Evolutionary conservation across 257 asterid species (phyloP), one percentile per base, ranked within the genome.

Genomic region (Salvia miltiorrhiza): DNA sequence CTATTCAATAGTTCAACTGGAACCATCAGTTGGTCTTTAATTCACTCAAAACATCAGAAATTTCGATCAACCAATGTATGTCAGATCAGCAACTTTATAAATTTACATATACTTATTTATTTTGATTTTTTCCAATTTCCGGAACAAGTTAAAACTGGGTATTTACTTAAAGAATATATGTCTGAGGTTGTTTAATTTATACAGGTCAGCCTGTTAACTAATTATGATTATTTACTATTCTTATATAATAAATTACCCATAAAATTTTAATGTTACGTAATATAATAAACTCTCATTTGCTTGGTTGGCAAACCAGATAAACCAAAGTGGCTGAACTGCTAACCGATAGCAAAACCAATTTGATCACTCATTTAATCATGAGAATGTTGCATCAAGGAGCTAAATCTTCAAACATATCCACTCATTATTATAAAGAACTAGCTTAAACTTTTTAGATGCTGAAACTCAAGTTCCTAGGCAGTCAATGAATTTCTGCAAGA

Each of bases 401-500:
- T 44, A 58, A 11, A 44, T 1, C 67, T 60, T 70, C 70, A 62
- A 39, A 32, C 58, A 43, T 50, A 59, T 50, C 68, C 73, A 66
- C 45, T 20, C 39, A 41, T 24, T 47, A 65, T 16, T 48, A 39
- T 63, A 58, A 14, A 41, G 33, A n/a, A 48, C 68, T 16, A 45
- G 57, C 41, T 54, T 45, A 23, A 44, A 35, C 39, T 32, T 50
- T 17, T 62, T 47, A 63, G 37, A 70, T 64, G 23, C 61, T 53
- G 60, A 70, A 59, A 8, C 58, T 52, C 37, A 23, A 41, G 19
- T 49, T 52, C 61, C 73, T 65, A 19, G 32, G 30, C 52, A 71
- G 48, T 71, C 17, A 26, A 63, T 16, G 24, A 30, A 57, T 32
- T 58, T 47, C 60, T 65, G 35, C 68, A 60, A 52, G 66, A 76